Base-by-base conservation (phyloP, 1,284 basidiomycete genomes). In the Pseudozyma sp. region DNA sequence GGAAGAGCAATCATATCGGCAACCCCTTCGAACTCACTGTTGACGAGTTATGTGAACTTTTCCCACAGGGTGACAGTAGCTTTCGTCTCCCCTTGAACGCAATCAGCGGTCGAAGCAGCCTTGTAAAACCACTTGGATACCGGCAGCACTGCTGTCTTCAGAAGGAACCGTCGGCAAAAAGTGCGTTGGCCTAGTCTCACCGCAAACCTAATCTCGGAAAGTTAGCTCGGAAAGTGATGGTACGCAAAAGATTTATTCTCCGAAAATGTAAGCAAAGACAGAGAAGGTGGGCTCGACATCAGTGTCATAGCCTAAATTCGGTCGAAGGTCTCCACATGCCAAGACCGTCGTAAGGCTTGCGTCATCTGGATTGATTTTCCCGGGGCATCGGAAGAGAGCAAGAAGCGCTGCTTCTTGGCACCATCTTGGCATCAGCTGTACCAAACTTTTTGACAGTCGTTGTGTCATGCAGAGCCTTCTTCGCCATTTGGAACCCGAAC, bases 321-420 rank as follows among this genome's bases (percentile, higher is more conserved):
- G 14, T 40, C 7, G 14, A 5, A 6, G 16, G 43, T 49, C 52
- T 54, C 56, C 63, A 55, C 53, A 64, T 56, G 68, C 68, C 68
- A 70, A 65, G 68, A 61, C 57, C 14, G 0, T 19, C 61, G 47
- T 64, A 19, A 4, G 13, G 14, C 40, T 64, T 50, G 57, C 67
- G 60, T 64, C 53, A 17, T 2, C 14, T 39, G 11, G 19, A 11
- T 0, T 9, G 13, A 17, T 5, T 16, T 33, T 17, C 24, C 8
- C 1, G 3, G 29, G 54, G 67, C 67, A 44, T 14, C 7, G 17
- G 45, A 53, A 34, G 61, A 69, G 67, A 69, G 67, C 67, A 69
- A 69, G 67, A 69, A 24, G 42, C 54, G n/a, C 24, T 24, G 4
- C 40, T 17, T 56, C 64, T 63, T 68, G 55, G 64, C 64, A 48